Conservation (phyloP, 352 stramenopile species). For the Thraustochytrium striatum region DNA sequence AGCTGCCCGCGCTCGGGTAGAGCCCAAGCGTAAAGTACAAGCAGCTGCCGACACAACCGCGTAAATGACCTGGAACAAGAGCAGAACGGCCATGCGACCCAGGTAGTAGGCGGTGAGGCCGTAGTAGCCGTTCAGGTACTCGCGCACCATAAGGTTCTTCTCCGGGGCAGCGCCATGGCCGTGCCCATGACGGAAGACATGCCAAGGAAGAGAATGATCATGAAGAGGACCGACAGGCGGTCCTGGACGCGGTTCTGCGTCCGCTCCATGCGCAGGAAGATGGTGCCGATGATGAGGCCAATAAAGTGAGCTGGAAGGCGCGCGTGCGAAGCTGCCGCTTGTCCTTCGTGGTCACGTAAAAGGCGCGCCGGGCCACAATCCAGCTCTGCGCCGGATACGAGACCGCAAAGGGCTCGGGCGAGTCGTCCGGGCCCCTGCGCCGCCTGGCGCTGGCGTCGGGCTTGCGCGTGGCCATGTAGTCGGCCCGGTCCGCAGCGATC, state of each 20-base stretch:
- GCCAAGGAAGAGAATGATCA: constrained; percentile 22
- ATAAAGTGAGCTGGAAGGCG: constrained; percentile 32
- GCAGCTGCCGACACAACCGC: background rate
- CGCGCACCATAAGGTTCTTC: constrained; percentile 60
- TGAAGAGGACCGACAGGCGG: constrained; percentile 22
- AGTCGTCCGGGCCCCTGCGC: background rate
- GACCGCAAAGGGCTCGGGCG: background rate
- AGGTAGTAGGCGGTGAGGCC: constrained; percentile 11
- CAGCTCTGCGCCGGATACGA: background rate
- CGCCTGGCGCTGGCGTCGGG: too few relatives aligned
- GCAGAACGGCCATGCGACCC: constrained; percentile 11
- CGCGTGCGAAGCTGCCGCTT: constrained; percentile 11
- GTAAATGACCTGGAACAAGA: constrained; percentile 19
- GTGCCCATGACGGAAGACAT: constrained; percentile 68
- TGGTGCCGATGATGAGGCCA: constrained; percentile 20
- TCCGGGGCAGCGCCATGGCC: constrained; percentile 57
- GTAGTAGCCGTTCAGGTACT: constrained; percentile 44
- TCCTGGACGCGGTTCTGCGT: constrained; percentile 29
- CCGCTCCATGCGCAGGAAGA: constrained; percentile 25
- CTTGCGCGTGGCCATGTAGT: background rate
- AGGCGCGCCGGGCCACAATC: background rate
- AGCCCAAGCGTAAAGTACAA: constrained; percentile 33
- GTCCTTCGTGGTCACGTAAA: constrained; percentile 6
- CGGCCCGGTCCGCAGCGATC: background rate
- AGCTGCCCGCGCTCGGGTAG: background rate